Evolutionary conservation across 169 alveolate genomes (phyloP), one percentile per base, ranked within the genome.

Genomic region (Theileria annulata): DNA sequence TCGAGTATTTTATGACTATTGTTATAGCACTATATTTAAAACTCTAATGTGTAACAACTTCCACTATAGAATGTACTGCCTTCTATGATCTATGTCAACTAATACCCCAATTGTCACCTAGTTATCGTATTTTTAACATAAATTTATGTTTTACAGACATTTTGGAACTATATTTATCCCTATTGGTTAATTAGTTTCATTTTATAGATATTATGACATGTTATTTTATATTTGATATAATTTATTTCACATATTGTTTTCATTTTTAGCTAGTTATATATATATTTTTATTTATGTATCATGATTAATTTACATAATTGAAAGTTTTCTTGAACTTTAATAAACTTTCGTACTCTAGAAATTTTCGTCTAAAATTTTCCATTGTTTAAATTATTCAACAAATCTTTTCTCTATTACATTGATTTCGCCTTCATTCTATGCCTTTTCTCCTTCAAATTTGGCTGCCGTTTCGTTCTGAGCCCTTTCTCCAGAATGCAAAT

Each of bases 21-120:
- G 67, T 58, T 58, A 1, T 58, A 58, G 67, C 67, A 58, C 67
- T 58, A 58, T 58, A 58, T 58, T 58, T 58, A 58, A 28, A 58
- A 58, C 51, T 42, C 51, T 42, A 42, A 42, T 42, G 51, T 42
- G 51, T 42, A 42, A 42, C 51, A 42, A 42, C 51, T 42, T 42
- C 51, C 51, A 42, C 51, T 42, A 42, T 42, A 42, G 51, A 42
- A 42, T 42, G 51, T 2, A 8, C 51, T 8, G 51, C 51, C 51
- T 42, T 42, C 51, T 17, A 17, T 8, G 51, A 17, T 42, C 51
- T 42, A 42, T 42, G 51, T 8, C 13, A 42, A 8, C 51, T 42
- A 42, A 42, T 42, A 42, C 15, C 51, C 51, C 13, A 42, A 42
- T 42, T 42, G 1, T 17, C 51, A 42, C 51, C 51, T 42, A 42